A percentile compares a stretch with the other conserved stretches of the same genome.
These are phyloP conservation scores for Colletotrichum liriopes DNA, from an alignment of 2,329 filamentous ascomycete species.

Conservation along the genomic window DNA sequence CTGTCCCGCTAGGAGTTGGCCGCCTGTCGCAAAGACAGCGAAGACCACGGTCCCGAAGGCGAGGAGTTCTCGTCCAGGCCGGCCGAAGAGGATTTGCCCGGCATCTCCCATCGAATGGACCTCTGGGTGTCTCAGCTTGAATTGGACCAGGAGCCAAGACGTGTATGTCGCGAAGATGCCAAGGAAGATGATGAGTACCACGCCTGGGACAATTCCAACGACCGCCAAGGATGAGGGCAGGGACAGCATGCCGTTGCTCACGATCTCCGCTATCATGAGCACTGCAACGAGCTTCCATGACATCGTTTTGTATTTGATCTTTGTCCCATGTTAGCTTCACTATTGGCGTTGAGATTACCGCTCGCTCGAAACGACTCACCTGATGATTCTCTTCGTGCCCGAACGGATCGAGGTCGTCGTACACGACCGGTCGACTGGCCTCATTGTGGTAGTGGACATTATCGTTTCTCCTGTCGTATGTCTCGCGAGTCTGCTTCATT, in stretches of 20 bases:
- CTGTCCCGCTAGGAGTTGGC: conserved; percentile 66
- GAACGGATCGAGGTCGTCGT: conserved; percentile 41
- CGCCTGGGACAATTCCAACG: conserved; percentile 64
- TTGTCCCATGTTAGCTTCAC: background rate
- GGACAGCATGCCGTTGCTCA: conserved; percentile 68
- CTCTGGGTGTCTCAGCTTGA: conserved; percentile 65
- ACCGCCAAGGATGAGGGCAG: conserved; percentile 66
- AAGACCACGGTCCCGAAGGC: conserved; percentile 66
- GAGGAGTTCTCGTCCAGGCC: conserved; percentile 65
- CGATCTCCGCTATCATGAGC: conserved; percentile 71
- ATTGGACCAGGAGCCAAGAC: conserved; percentile 62
- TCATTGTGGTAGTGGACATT: background rate
- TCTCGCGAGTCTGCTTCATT: conserved; percentile 20
- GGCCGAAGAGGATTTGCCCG: conserved; percentile 66
- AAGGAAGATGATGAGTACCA: conserved; percentile 59
- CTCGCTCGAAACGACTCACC: background rate
- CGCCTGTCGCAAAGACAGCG: conserved; percentile 65
- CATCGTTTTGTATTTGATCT: conserved; percentile 69
- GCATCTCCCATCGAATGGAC: conserved; percentile 69
- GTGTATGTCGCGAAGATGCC: conserved; percentile 64
- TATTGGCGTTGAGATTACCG: no score
- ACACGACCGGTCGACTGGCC: conserved; percentile 22
- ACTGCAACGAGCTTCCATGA: conserved; percentile 67
- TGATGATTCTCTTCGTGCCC: conserved; percentile 38
- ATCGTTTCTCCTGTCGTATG: background rate